phyloP scores from a whole-genome alignment of 208 protist genomes.

The Trypanosoma melophagium region DNA sequence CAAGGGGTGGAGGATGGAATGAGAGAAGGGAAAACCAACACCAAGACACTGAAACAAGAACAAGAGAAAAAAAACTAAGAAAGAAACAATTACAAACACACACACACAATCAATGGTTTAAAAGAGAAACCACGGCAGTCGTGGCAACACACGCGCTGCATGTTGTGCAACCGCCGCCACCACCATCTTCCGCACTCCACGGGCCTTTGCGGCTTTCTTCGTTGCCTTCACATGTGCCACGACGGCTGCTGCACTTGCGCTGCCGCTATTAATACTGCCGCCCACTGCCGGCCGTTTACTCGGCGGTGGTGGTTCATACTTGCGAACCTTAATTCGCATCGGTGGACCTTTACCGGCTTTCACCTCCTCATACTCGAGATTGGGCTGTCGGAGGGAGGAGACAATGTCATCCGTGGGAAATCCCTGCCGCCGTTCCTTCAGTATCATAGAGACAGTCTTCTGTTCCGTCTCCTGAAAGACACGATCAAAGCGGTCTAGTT shows the following conservation, averaged over 20 bases:
- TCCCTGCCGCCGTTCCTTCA: constrained; percentile 67
- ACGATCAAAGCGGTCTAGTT: constrained; percentile 91
- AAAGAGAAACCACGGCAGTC: constrained; percentile 54
- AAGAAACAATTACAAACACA: not conserved
- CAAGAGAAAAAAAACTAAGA: not conserved
- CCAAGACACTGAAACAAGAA: not conserved
- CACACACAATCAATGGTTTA: not conserved
- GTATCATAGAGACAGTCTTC: constrained; percentile 63
- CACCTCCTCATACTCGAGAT: constrained; percentile 54
- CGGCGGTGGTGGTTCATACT: constrained; percentile 58
- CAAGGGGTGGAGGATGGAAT: too few species aligned
- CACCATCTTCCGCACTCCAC: constrained; percentile 49
- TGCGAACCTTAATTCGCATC: constrained; percentile 64
- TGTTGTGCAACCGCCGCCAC: constrained; percentile 49
- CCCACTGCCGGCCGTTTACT: constrained; percentile 38
- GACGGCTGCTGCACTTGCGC: constrained; percentile 19
- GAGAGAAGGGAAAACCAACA: too few species aligned
- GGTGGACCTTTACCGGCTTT: constrained; percentile 21
- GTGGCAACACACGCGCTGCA: constrained; percentile 44
- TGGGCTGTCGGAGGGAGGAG: constrained; percentile 50
- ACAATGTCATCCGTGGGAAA: constrained; percentile 51
- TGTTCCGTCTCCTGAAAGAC: constrained; percentile 77
- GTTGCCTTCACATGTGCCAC: constrained; percentile 25
- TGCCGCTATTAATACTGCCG: constrained; percentile 21
- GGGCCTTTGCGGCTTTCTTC: constrained; percentile 24